Evolutionary conservation across 2,329 filamentous ascomycete genomes (phyloP).

Genomic region (Monilinia laxa): DNA sequence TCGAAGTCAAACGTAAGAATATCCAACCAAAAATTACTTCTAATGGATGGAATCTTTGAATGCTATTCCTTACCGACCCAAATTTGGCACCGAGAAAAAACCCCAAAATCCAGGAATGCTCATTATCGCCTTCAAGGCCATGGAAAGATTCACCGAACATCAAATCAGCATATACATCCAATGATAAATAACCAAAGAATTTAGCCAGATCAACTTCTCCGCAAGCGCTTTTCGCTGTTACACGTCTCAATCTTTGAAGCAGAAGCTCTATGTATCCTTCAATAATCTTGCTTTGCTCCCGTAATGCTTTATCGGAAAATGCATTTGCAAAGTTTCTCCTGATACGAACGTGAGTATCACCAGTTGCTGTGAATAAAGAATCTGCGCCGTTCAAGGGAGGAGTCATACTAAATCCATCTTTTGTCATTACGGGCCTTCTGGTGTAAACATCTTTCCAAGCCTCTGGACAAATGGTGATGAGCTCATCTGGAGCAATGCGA

Average conservation of each 20-base stretch:
- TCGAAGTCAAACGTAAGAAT: constrained; percentile 18
- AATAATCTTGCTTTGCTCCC: constrained; percentile 37
- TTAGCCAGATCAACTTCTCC: constrained; percentile 33
- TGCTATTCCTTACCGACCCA: constrained; percentile 28
- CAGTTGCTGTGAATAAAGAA: constrained; percentile 14
- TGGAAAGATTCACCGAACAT: constrained; percentile 46
- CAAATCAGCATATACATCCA: constrained; percentile 46
- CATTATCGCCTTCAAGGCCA: constrained; percentile 37
- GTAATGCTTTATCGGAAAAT: constrained; percentile 39
- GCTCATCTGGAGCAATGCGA: constrained; percentile 38
- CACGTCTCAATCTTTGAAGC: constrained; percentile 13
- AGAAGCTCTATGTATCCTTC: constrained; percentile 23
- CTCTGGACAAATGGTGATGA: constrained; percentile 31
- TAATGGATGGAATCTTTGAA: constrained; percentile 27
- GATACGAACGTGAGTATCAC: constrained; percentile 33
- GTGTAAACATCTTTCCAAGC: constrained; percentile 18
- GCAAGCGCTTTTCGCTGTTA: not conserved
- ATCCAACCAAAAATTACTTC: constrained; percentile 15
- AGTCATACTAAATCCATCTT: constrained; percentile 3
- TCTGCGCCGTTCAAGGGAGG: constrained; percentile 10
- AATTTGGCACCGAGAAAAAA: constrained; percentile 35
- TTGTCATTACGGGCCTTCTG: not conserved
- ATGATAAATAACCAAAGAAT: constrained; percentile 42
- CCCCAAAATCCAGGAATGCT: constrained; percentile 36
- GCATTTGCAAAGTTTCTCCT: constrained; percentile 35